Conservation (phyloP, 2,329 filamentous ascomycete species). For the Aureobasidium sp. region DNA sequence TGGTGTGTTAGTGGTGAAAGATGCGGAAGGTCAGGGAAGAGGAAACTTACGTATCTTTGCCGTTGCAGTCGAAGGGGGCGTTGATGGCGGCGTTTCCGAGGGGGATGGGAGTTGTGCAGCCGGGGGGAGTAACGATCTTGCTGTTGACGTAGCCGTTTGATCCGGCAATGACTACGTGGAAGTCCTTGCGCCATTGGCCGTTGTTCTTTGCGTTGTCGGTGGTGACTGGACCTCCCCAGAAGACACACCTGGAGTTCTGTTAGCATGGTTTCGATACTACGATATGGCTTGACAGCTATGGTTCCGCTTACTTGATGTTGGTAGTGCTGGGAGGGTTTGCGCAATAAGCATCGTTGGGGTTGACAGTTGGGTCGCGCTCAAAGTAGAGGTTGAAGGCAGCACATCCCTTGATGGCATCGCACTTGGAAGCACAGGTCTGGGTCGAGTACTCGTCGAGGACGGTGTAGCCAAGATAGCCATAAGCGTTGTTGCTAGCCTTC, state of each 20-base stretch:
- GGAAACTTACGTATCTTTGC: slow-evolving; percentile 19
- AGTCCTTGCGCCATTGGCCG: slow-evolving; percentile 22
- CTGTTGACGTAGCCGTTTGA: slow-evolving; percentile 30
- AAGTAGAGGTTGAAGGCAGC: slow-evolving; percentile 19
- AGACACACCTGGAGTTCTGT: slow-evolving; percentile 14
- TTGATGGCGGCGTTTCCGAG: slow-evolving; percentile 26
- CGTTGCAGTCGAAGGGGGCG: slow-evolving; percentile 27
- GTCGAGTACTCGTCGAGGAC: slow-evolving; percentile 16
- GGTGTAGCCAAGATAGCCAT: slow-evolving; percentile 24
- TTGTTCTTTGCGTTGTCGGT: slow-evolving; percentile 18
- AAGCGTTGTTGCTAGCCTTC: slow-evolving; percentile 18
- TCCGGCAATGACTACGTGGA: slow-evolving; percentile 28
- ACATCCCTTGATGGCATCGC: slow-evolving; percentile 16
- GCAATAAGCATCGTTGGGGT: slow-evolving; percentile 20
- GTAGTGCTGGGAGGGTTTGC: slow-evolving; percentile 18
- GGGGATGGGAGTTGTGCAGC: slow-evolving; percentile 19
- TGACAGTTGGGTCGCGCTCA: slow-evolving; percentile 18
- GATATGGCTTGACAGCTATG: neutral
- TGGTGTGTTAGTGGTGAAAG: neutral
- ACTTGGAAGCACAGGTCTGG: slow-evolving; percentile 16
- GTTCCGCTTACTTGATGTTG: slow-evolving; percentile 17
- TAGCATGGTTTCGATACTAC: neutral
- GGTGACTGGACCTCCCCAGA: slow-evolving; percentile 18
- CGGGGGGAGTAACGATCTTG: slow-evolving; percentile 18
- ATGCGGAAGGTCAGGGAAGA: too few relatives aligned